phyloP scores from a whole-genome alignment of 331 rosid species.

The Quercus phellos region DNA sequence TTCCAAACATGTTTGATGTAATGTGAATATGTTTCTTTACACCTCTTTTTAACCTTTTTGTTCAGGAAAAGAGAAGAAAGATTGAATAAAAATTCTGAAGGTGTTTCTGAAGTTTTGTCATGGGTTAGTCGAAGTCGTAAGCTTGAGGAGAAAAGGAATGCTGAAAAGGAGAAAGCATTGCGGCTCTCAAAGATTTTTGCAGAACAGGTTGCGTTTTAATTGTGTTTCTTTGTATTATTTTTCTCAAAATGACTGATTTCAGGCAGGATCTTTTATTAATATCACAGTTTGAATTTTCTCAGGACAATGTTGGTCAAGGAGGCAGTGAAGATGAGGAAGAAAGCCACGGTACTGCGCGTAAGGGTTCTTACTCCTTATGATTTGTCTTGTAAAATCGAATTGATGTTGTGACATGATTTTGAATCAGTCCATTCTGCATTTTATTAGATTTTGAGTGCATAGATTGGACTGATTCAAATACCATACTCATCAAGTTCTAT shows the following conservation, averaged over 20 bases:
- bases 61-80: constrained; percentile 78
- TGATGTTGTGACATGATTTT: background rate
- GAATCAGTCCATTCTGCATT: background rate
- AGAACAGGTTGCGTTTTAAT: constrained; percentile 61
- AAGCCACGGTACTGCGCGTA: constrained; percentile 42
- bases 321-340: constrained; percentile 79
- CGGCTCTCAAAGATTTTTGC: constrained; percentile 81
- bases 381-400: background rate
- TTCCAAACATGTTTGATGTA: background rate
- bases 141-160: constrained; percentile 49
- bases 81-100: constrained; percentile 59
- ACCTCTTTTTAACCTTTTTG: constrained; percentile 4
- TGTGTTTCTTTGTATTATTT: constrained; percentile 1
- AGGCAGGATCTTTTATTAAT: constrained; percentile 6
- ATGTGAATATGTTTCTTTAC: constrained; percentile 1
- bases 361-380: constrained; percentile 11
- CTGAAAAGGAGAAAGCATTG: constrained; percentile 62
- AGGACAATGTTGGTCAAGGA: constrained; percentile 78
- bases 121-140: constrained; percentile 89
- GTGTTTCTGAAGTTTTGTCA: constrained; percentile 59
- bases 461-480: background rate
- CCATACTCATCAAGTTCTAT: background rate
- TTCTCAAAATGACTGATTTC: constrained; percentile 11
- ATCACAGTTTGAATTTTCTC: constrained; percentile 17
- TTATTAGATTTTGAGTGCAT: background rate